phyloP scores from a whole-genome alignment of 768 basidiomycete species.

The Rhodotorula babjevae region DNA sequence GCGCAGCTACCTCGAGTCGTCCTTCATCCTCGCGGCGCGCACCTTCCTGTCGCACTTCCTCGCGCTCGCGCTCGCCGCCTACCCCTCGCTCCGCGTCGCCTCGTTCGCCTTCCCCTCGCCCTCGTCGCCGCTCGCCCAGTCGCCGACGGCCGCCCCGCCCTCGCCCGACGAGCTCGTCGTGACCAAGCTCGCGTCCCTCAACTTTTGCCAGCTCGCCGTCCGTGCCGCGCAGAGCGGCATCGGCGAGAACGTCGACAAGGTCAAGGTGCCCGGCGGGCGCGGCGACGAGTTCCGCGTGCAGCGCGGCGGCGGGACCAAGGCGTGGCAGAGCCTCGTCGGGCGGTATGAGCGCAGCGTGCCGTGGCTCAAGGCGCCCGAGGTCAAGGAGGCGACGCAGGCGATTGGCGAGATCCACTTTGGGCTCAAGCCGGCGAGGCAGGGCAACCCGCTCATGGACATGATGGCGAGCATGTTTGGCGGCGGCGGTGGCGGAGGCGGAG shows the following conservation, averaged over 20 bases:
- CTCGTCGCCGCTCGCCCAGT: conserved; percentile 35
- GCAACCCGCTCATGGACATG: conserved; percentile 63
- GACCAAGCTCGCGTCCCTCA: conserved; percentile 70
- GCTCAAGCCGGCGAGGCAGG: conserved; percentile 68
- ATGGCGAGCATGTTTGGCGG: conserved; percentile 33
- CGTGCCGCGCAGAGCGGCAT: conserved; percentile 63
- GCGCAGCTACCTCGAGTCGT: conserved; percentile 54
- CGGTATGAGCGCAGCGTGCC: conserved; percentile 72
- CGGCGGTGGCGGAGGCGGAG: conserved; percentile 13
- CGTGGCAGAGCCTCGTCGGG: conserved; percentile 76
- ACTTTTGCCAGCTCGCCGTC: conserved; percentile 85
- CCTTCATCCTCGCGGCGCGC: conserved; percentile 86
- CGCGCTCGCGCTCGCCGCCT: conserved; percentile 57
- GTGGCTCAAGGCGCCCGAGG: conserved; percentile 43
- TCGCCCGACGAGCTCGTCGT: conserved; percentile 61
- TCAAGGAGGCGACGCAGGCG: conserved; percentile 55
- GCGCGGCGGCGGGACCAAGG: conserved; percentile 40
- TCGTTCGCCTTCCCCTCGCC: conserved; percentile 42
- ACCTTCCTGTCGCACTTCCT: conserved; percentile 82
- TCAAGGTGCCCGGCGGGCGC: conserved; percentile 50
- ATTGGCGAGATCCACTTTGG: conserved; percentile 76
- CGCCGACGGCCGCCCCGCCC: conserved; percentile 27
- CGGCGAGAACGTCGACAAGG: conserved; percentile 58
- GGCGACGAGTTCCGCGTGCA: conserved; percentile 50
- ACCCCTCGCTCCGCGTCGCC: conserved; percentile 50